phyloP scores from a whole-genome alignment of 2,329 filamentous ascomycete genomes.

The Didymella pinodella region DNA sequence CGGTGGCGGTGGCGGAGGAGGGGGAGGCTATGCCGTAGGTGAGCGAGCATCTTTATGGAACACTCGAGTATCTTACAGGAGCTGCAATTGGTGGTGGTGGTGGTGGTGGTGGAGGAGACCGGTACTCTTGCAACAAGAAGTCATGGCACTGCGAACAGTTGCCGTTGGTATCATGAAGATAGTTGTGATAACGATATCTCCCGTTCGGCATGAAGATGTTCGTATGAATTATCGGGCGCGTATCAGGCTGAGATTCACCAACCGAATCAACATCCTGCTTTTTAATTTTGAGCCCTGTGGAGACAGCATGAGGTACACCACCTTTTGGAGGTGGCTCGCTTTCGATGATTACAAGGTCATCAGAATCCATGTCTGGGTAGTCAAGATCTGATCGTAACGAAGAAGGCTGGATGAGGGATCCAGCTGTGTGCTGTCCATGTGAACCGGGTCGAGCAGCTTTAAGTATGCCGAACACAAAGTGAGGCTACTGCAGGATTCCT shows the following conservation, averaged over 20 bases:
- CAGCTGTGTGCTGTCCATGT: no score
- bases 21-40: slow-evolving; percentile 9
- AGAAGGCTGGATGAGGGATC: no score
- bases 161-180: slow-evolving; percentile 6
- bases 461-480: no score
- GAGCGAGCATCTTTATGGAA: no score
- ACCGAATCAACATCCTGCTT: background rate
- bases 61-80: background rate
- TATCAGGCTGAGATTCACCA: background rate
- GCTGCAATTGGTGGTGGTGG: background rate
- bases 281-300: background rate
- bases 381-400: no score
- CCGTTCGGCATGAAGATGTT: background rate
- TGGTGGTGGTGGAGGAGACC: background rate
- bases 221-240: slow-evolving; percentile 5
- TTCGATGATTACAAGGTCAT: slow-evolving; percentile 28
- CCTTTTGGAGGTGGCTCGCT: slow-evolving; percentile 3
- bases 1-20: slow-evolving; percentile 28
- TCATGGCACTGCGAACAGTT: slow-evolving; percentile 13
- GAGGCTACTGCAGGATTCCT: no score
- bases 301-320: background rate
- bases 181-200: slow-evolving; percentile 11
- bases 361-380: slow-evolving; percentile 14
- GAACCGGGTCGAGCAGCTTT: no score
- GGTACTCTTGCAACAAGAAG: slow-evolving; percentile 5